Evolutionary conservation across 768 basidiomycete species (phyloP), one percentile per base, ranked within the genome.

Genomic region (Jaapia argillacea): DNA sequence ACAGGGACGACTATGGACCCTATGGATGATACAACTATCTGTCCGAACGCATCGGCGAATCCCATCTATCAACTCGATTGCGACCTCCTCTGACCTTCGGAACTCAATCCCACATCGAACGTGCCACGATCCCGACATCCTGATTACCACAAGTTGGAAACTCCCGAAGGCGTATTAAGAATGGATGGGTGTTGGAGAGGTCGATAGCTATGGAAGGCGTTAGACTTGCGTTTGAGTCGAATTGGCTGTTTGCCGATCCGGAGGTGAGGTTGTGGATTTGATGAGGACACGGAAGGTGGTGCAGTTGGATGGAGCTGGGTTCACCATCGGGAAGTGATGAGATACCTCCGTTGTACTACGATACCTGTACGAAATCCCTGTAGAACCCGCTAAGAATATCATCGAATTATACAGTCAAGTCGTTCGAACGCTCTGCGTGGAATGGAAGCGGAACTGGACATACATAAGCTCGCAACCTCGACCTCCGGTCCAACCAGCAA

Each of bases 171-270:
- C 62, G 63, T 28, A 79, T 98, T 51, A 68, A 67, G 47, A 62
- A 77, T 20, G 63, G 74, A 46, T 78, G 81, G 72, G 62, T 91
- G 26, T 52, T 98, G 2, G 91, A 96, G 69, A 77, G 77, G 62
- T 57, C 94, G 50, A 64, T 98, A 28, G 82, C 86, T 0, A 84
- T 84, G 66, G 91, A 65, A 0, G 93, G 91, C 1, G 64, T 94
- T 24, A 71, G 93, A 20, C 77, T 94, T 21, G 93, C 92, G 1
- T 87, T 78, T 0, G 61, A 86, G 7, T 62, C 97, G 49, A 96
- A 96, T 54, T 79, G 71, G 54, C 64, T 91, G 12, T 85, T 87
- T 48, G 63, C 65, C 6, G 67, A 70, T 43, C 51, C 52, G 13
- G 53, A 24, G 40, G 37, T 10, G 28, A 16, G 28, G 28, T 10